phyloP scores from a whole-genome alignment of 2,329 filamentous ascomycete genomes.

The Fusarium anguioides region DNA sequence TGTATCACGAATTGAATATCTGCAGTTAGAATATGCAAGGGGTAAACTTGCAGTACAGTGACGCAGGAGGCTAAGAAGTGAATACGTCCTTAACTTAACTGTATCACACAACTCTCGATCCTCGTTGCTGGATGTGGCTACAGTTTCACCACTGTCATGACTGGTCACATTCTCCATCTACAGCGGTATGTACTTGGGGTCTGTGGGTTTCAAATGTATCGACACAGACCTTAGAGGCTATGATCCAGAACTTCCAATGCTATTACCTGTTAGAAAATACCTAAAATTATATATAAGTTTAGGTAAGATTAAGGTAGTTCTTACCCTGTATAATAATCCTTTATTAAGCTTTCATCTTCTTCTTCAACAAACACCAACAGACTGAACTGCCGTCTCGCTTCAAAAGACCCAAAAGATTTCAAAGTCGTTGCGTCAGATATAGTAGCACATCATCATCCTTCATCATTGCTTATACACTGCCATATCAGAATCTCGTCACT shows the following conservation, averaged over 20 bases:
- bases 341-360: constrained; percentile 10
- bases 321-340: too few species aligned
- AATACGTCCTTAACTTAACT: too few species aligned
- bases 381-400: neutral
- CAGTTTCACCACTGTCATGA: constrained; percentile 29
- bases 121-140: constrained; percentile 23
- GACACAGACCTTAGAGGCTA: neutral
- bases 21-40: constrained; percentile 21
- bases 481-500: constrained; percentile 25
- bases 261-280: too few species aligned
- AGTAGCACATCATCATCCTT: constrained; percentile 1
- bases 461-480: constrained; percentile 8
- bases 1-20: constrained; percentile 3
- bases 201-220: neutral
- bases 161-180: constrained; percentile 13
- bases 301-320: too few species aligned
- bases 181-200: neutral
- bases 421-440: constrained; percentile 13
- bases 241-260: too few species aligned
- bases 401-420: neutral
- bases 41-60: constrained; percentile 7
- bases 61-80: constrained; percentile 19
- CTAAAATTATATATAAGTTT: too few species aligned
- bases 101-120: constrained; percentile 14
- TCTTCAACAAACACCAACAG: constrained; percentile 19